Evolutionary conservation across 2,329 filamentous ascomycete species (phyloP).

Genomic region (Daldinia eschscholtzii): DNA sequence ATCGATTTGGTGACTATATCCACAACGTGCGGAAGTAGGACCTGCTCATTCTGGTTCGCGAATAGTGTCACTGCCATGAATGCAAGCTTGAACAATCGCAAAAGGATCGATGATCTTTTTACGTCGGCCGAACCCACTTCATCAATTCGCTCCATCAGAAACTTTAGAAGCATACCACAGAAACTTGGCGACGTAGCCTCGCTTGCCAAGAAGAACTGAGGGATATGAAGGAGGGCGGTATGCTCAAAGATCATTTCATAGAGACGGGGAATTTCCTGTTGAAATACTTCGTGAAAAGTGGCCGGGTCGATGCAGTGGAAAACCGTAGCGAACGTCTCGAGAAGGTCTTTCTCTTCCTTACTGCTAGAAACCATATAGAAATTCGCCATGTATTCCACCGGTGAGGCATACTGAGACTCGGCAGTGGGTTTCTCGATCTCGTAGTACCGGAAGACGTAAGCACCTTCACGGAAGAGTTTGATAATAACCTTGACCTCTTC

Average conservation of each 20-base stretch:
- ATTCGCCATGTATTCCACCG: constrained; percentile 92
- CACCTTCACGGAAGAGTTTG: constrained; percentile 96
- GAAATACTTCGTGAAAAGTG: constrained; percentile 98
- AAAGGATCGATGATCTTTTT: constrained; percentile 90
- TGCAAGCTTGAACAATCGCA: constrained; percentile 95
- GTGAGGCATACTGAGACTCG: constrained; percentile 81
- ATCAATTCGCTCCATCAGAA: constrained; percentile 95
- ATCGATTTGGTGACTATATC: constrained; percentile 98
- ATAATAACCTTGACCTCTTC: constrained; percentile 97
- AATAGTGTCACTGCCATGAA: constrained; percentile 99
- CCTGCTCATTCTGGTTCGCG: constrained; percentile 92
- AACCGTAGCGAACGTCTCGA: constrained; percentile 97
- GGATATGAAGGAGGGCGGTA: constrained; percentile 90
- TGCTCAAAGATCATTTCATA: constrained; percentile 99
- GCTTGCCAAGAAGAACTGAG: constrained; percentile 98
- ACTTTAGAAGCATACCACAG: constrained; percentile 96
- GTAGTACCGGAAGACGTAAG: constrained; percentile 97
- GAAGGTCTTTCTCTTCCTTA: constrained; percentile 95
- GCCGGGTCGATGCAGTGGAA: constrained; percentile 99
- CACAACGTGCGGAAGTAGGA: constrained; percentile 93
- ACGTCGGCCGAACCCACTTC: constrained; percentile 94
- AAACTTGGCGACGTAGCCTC: constrained; percentile 98
- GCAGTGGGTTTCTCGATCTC: constrained; percentile 83
- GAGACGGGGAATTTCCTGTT: constrained; percentile 94
- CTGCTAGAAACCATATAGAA: constrained; percentile 94